These are phyloP conservation scores for Pleoardoris graminearum DNA, from an alignment of 2,329 filamentous ascomycete genomes.

Conservation along the genomic window DNA sequence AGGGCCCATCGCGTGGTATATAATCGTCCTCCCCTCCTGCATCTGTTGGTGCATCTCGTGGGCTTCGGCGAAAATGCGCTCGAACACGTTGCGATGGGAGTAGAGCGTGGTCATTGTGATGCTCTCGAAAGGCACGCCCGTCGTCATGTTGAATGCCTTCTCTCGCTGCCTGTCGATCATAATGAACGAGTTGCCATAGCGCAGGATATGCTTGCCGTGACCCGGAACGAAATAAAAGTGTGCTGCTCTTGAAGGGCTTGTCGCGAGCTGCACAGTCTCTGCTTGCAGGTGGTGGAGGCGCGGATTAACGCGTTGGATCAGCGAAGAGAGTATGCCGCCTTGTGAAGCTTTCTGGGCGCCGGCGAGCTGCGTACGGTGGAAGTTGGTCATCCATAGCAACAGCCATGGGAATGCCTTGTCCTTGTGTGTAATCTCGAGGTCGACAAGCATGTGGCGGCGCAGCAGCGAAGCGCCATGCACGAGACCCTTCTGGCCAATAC, in stretches of 20 bases:
- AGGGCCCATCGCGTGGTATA: conserved; percentile 83
- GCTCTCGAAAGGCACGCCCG: conserved; percentile 91
- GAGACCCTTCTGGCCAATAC: conserved; percentile 77
- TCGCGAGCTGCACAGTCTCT: conserved; percentile 64
- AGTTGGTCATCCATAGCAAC: conserved; percentile 88
- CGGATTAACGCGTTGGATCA: conserved; percentile 62
- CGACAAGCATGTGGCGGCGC: conserved; percentile 84
- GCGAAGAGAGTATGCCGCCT: conserved; percentile 52
- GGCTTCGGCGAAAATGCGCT: conserved; percentile 85
- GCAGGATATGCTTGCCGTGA: conserved; percentile 84
- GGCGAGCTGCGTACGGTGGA: conserved; percentile 66
- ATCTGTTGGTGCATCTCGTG: conserved; percentile 76
- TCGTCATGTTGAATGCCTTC: conserved; percentile 76
- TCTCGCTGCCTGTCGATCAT: conserved; percentile 86
- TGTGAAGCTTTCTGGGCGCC: conserved; percentile 33
- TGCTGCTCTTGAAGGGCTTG: conserved; percentile 72
- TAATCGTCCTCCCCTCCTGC: conserved; percentile 88
- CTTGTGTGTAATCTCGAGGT: conserved; percentile 92
- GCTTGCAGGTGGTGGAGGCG: conserved; percentile 67
- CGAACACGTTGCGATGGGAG: conserved; percentile 84
- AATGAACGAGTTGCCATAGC: conserved; percentile 85
- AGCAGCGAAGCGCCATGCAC: conserved; percentile 73
- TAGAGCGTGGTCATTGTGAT: conserved; percentile 91
- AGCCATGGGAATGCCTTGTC: conserved; percentile 95
- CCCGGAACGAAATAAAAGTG: conserved; percentile 89